Conservation (phyloP, 2,329 filamentous ascomycete species). For the Pseudonectria foliicola region DNA sequence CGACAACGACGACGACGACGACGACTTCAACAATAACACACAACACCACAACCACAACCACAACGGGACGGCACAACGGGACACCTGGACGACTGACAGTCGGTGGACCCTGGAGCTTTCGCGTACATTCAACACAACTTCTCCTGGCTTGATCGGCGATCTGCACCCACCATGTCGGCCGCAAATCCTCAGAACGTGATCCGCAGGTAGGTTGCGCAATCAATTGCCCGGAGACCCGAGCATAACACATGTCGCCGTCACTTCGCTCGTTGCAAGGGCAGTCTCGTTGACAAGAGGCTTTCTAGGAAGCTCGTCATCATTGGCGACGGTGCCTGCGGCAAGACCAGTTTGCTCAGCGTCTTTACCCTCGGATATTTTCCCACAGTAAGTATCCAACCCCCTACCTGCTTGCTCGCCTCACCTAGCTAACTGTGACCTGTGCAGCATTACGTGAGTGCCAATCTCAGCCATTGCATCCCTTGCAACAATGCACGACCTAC, state of each 20-base stretch:
- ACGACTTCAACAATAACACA: too few relatives aligned
- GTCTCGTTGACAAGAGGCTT: slow-evolving; percentile 9
- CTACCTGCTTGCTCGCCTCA: slow-evolving; percentile 10
- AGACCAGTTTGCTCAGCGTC: slow-evolving; percentile 93
- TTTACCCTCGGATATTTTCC: slow-evolving; percentile 98
- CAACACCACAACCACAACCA: slow-evolving; percentile 13
- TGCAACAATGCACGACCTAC: slow-evolving; percentile 6
- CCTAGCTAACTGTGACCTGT: slow-evolving; percentile 22
- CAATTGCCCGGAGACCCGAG: too few relatives aligned
- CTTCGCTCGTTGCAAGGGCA: too few relatives aligned
- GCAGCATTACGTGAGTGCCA: slow-evolving; percentile 51
- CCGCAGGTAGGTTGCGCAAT: slow-evolving; percentile 49
- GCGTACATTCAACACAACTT: too few relatives aligned
- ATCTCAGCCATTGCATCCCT: slow-evolving; percentile 2
- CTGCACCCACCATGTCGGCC: slow-evolving; percentile 34
- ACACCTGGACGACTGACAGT: not conserved
- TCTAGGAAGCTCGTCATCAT: slow-evolving; percentile 91
- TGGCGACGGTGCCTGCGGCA: slow-evolving; percentile 94
- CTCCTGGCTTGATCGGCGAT: not conserved
- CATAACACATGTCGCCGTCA: too few relatives aligned
- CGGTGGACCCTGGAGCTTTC: too few relatives aligned
- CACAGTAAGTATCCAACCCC: slow-evolving; percentile 58
- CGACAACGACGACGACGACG: slow-evolving; percentile 6
- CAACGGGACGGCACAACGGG: not conserved
- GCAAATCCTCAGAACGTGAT: slow-evolving; percentile 50